A percentile compares a stretch with the other conserved stretches of the same genome.
Evolutionary conservation across 108 stramenopile genomes (phyloP).

Genomic region (Cyclotella choctawhatcheeana): DNA sequence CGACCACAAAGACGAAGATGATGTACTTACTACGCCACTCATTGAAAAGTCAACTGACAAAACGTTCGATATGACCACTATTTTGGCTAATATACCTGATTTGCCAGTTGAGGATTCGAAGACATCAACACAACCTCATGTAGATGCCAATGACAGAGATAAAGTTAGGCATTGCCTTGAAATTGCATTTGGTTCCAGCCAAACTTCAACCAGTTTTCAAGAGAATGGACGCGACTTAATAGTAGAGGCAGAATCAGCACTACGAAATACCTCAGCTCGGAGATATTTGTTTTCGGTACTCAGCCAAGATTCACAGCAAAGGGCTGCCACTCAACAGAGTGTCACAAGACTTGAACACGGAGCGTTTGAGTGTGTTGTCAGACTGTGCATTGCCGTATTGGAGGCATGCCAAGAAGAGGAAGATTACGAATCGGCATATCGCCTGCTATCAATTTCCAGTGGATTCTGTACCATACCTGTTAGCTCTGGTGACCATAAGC

Average conservation of each 20-base stretch:
- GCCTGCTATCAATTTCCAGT: constrained; percentile 71
- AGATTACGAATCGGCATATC: constrained; percentile 81
- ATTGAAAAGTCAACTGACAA: constrained; percentile 44
- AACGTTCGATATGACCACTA: constrained; percentile 52
- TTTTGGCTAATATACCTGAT: constrained; percentile 54
- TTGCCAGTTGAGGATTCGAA: constrained; percentile 35
- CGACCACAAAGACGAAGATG: constrained; percentile 57
- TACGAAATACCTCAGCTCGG: constrained; percentile 82
- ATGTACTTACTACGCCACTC: constrained; percentile 38
- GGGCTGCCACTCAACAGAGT: constrained; percentile 41
- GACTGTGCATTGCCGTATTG: constrained; percentile 79
- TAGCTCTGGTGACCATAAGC: constrained; percentile 39
- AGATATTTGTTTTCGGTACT: constrained; percentile 75
- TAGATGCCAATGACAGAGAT: constrained; percentile 78
- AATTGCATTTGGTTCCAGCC: constrained; percentile 41
- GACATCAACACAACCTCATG: constrained; percentile 58
- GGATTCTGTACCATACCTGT: constrained; percentile 68
- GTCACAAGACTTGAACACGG: constrained; percentile 61
- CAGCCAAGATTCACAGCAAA: constrained; percentile 51
- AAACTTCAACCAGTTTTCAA: constrained; percentile 42
- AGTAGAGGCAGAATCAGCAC: constrained; percentile 76
- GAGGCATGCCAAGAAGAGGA: constrained; percentile 81
- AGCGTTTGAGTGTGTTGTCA: constrained; percentile 79
- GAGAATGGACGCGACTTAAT: constrained; percentile 79
- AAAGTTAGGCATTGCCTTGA: constrained; percentile 75